Base-by-base conservation (phyloP, 176 grass and related monocot genomes). In the Miscanthus lutarioriparius region DNA sequence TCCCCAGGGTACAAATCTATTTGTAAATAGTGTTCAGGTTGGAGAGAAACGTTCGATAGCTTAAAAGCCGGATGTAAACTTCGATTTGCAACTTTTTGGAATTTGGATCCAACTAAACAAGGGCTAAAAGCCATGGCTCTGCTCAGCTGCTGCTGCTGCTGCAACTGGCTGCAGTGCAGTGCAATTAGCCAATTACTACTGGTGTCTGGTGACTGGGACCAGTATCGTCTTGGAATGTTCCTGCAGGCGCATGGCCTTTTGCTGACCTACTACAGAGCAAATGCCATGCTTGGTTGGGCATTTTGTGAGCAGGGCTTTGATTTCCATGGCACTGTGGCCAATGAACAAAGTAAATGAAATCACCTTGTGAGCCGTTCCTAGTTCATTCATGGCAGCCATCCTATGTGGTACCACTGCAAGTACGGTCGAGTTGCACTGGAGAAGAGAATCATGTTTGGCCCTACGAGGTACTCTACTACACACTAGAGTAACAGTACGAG, bases 281-380 rank as follows among this genome's bases (percentile, higher is more conserved):
- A 17, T 73, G 70, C 40, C 70, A 51, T 48, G 45, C 45, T 43
- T 43, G 1, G 40, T n/a, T 72, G 70, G 72, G 69, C 38, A 4
- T 39, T 39, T 38, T 70, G 9, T 70, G 67, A 72, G 38, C 70
- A 28, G 40, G 26, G 71, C 43, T 20, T 75, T 53, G 72, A 75
- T 75, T 49, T 53, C 72, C 72, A 75, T 75, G 72, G 72, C 72
- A 75, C 72, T 30, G 10, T 75, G 72, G 72, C 72, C 72, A 35
- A 75, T 11, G 47, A 75, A 28, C 26, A 51, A 2, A 54, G 51
- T 19, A 54, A 22, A 54, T 75, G 8, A 35, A 20, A 54, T 75
- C 27, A 33, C 27, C 72, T 75, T 75, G 72, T 20, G 44, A 75
- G 45, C 11, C 47, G 45, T 53, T 33, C 72, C 27, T 53, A 22